These are phyloP conservation scores for Caryopteris hybrid DNA, from an alignment of 305 asterid species.

Conservation along the genomic window DNA sequence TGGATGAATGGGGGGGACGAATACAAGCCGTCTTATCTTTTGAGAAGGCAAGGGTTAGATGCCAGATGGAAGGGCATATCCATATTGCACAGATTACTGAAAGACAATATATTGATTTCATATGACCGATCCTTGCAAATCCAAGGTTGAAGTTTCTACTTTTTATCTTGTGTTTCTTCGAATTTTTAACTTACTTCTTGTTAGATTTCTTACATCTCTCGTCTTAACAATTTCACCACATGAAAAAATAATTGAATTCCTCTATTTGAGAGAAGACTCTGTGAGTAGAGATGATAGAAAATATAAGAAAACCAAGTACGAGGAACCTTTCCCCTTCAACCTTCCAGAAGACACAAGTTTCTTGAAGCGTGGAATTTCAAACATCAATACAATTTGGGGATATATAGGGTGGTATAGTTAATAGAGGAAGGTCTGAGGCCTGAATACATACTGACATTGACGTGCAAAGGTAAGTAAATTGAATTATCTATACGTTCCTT, in stretches of 20 bases:
- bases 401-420: conserved; percentile 1
- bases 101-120: conserved; percentile 73
- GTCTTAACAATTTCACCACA: not conserved
- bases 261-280: conserved; percentile 17
- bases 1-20: conserved; percentile 89
- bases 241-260: conserved; percentile 11
- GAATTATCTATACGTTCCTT: not conserved
- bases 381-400: not conserved
- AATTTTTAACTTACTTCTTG: conserved; percentile 23
- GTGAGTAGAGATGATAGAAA: conserved; percentile 39
- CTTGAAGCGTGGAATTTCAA: not conserved
- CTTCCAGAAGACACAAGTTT: conserved; percentile 7
- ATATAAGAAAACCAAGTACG: conserved; percentile 44
- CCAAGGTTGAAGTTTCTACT: conserved; percentile 53
- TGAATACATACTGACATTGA: not conserved
- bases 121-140: conserved; percentile 68
- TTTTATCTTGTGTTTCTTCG: not conserved
- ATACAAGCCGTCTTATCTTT: conserved; percentile 59
- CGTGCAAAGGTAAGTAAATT: not conserved
- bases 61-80: conserved; percentile 95
- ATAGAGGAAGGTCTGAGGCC: not conserved
- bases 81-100: conserved; percentile 49
- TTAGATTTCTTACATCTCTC: conserved; percentile 23
- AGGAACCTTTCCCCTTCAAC: conserved; percentile 42
- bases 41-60: conserved; percentile 68